Evolutionary conservation across 257 asterid species (phyloP).

Genomic region (Ocimum tenuiflorum): DNA sequence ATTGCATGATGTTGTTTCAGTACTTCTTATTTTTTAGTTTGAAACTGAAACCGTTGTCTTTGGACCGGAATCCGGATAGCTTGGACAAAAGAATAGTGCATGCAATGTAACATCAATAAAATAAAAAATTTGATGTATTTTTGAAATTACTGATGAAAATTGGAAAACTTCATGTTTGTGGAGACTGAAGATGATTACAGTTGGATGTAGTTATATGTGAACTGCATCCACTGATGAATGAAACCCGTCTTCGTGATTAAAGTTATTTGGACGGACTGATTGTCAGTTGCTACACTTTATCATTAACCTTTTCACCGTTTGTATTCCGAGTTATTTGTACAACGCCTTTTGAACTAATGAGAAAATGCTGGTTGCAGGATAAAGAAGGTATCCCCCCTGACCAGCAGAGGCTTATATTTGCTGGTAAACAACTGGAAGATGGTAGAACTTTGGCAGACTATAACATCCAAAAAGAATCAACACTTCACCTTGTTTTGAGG

Average conservation of each 20-base stretch:
- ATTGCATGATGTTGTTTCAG: background rate
- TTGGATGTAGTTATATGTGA: background rate
- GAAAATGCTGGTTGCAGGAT: constrained; percentile 38
- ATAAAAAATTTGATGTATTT: background rate
- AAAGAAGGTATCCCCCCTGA: constrained; percentile 60
- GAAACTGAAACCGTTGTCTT: background rate
- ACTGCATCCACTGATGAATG: background rate
- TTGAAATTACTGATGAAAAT: background rate
- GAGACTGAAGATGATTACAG: background rate
- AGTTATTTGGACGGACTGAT: too few species aligned
- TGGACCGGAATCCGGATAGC: background rate
- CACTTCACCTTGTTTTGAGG: constrained; percentile 55
- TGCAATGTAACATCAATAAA: background rate
- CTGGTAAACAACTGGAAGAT: constrained; percentile 44
- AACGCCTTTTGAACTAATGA: background rate
- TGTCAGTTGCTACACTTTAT: background rate
- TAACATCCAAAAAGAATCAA: constrained; percentile 44
- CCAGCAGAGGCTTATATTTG: constrained; percentile 45
- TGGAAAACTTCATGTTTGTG: background rate
- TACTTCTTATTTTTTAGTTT: background rate
- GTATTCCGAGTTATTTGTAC: background rate
- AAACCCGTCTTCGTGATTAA: background rate
- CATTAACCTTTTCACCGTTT: background rate
- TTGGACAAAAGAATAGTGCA: background rate
- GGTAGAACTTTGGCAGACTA: constrained; percentile 42